Evolutionary conservation across 2,329 filamentous ascomycete genomes (phyloP), one percentile per base, ranked within the genome.

Genomic region (Claviceps fusiformis): DNA sequence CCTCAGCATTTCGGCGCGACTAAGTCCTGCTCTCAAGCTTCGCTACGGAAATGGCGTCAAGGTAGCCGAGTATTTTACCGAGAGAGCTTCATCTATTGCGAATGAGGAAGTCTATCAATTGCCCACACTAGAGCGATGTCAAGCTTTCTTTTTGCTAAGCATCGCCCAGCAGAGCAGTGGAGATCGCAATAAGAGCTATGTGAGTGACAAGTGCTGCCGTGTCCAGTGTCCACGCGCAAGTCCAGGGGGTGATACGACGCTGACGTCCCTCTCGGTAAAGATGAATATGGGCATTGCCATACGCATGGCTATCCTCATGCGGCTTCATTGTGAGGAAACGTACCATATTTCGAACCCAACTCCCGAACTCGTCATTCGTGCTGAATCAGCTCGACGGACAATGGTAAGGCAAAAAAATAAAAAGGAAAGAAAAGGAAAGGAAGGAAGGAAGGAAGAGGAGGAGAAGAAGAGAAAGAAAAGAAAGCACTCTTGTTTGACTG

Each of bases 161-260:
- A 75, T 82, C 54, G 78, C 79, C 5, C 78, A 82, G 59, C 79
- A 81, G 61, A 78, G 78, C 15, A 79, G 74, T 53, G 79, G 76
- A 0, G 67, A 76, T 58, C 75, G 72, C 45, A 77, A 78, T 52
- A 71, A 69, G 54, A 81, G 79, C 64, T 78, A 77, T 59, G 78
- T 80, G 63, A 62, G 77, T 68, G 11, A 49, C 5, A 35, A 27
- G 5, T 24, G 19, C 17, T 35, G 17, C 31, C 31, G 3, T 24
- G 17, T 11, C 8, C 19, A 41, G 24, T 24, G 24, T 24, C 24
- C 47, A 19, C 29, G 13, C 5, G 24, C 24, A 24, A 41, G 5
- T 24, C 2, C 7, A 56, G 45, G 15, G 27, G 3, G 3, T 4
- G 15, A 11, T 10, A 46, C 11, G 24, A 15, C 24, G 19, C 44